These are phyloP conservation scores for Xerocomus potaroensis DNA, from an alignment of 768 basidiomycete species.

Conservation along the genomic window DNA sequence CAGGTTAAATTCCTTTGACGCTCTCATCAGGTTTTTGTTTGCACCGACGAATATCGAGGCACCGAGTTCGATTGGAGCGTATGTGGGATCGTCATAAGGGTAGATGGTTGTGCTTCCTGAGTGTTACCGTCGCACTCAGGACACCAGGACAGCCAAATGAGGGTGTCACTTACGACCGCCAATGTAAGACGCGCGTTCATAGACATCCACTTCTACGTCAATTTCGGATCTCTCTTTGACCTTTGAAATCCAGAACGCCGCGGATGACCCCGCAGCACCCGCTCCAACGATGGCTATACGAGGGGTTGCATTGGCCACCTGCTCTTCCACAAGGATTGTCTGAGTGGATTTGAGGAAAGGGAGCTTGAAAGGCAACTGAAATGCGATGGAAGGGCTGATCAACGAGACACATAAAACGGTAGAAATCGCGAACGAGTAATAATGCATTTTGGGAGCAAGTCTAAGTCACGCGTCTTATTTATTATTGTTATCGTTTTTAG, in stretches of 20 bases:
- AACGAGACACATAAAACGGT: conserved; percentile 21
- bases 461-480: conserved; percentile 10
- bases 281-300: conserved; percentile 87
- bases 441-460: conserved; percentile 8
- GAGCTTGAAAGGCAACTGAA: conserved; percentile 52
- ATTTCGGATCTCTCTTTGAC: conserved; percentile 67
- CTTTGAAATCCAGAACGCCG: conserved; percentile 80
- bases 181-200: conserved; percentile 69
- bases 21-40: conserved; percentile 71
- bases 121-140: conserved; percentile 2
- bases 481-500: too few species aligned
- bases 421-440: conserved; percentile 8
- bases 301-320: conserved; percentile 31
- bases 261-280: conserved; percentile 81
- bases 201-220: conserved; percentile 78
- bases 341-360: conserved; percentile 47
- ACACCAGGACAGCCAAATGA: background rate
- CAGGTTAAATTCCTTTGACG: conserved; percentile 76
- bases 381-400: conserved; percentile 23
- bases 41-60: conserved; percentile 81
- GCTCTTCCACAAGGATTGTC: conserved; percentile 16
- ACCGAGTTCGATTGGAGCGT: conserved; percentile 74
- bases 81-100: conserved; percentile 57
- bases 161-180: conserved; percentile 70
- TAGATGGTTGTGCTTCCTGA: conserved; percentile 75